Evolutionary conservation across 2,329 filamentous ascomycete species (phyloP).

Genomic region (Hypoxylon sp.): DNA sequence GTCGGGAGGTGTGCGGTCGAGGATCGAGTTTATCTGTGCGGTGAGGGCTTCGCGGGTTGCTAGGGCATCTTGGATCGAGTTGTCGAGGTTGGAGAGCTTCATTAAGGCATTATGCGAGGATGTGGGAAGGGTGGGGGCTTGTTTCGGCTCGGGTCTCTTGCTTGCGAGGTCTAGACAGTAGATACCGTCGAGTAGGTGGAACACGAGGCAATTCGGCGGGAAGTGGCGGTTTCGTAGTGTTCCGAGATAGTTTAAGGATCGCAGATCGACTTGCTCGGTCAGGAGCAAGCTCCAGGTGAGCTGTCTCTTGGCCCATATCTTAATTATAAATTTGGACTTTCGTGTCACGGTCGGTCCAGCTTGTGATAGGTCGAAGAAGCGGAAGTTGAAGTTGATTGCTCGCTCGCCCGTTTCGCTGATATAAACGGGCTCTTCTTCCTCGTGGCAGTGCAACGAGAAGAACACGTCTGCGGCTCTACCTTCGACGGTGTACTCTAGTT

Average conservation of each 20-base stretch:
- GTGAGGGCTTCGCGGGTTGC: constrained; percentile 78
- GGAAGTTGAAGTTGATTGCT: constrained; percentile 91
- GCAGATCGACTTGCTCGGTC: constrained; percentile 75
- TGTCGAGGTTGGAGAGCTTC: constrained; percentile 86
- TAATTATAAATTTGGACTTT: constrained; percentile 69
- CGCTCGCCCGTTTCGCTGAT: constrained; percentile 82
- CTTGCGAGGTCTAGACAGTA: constrained; percentile 79
- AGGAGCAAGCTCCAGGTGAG: constrained; percentile 70
- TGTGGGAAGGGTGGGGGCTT: constrained; percentile 63
- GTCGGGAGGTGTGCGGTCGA: constrained; percentile 54
- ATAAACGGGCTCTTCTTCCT: constrained; percentile 78
- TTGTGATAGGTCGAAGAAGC: constrained; percentile 77
- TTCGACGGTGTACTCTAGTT: constrained; percentile 76
- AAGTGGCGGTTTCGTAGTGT: constrained; percentile 75
- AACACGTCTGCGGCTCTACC: constrained; percentile 84
- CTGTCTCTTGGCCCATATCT: constrained; percentile 75
- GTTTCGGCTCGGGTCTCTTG: constrained; percentile 59
- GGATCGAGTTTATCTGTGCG: constrained; percentile 75
- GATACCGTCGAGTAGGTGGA: constrained; percentile 85
- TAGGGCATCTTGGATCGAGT: constrained; percentile 89
- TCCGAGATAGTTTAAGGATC: constrained; percentile 80
- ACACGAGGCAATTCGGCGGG: constrained; percentile 82
- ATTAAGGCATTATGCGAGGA: constrained; percentile 90
- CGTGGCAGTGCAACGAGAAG: constrained; percentile 80
- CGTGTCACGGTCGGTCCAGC: constrained; percentile 72